Evolutionary conservation across 352 stramenopile genomes (phyloP).

Genomic region (Phytophthora lateralis): DNA sequence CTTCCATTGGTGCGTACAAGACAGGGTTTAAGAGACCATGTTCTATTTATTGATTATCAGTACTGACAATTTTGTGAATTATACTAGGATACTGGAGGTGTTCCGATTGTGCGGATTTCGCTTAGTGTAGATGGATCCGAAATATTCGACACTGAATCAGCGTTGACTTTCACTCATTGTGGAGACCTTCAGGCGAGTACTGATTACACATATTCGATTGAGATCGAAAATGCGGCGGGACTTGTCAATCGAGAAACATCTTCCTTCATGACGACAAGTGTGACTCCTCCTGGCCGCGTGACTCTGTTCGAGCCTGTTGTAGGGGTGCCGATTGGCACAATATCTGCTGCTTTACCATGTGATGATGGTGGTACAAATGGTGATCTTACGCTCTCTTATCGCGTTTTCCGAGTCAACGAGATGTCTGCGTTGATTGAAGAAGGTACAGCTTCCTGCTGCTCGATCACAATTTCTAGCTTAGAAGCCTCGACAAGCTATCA

Average conservation of each 20-base stretch:
- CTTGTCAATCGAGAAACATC: constrained; percentile 23
- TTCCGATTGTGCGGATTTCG: constrained; percentile 39
- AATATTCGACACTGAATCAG: constrained; percentile 30
- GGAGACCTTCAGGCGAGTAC: constrained; percentile 18
- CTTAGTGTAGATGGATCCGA: constrained; percentile 36
- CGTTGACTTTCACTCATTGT: constrained; percentile 44
- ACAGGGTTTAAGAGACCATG: neutral
- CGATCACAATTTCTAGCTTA: constrained; percentile 19
- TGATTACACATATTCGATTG: constrained; percentile 47
- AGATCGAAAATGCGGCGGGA: constrained; percentile 51
- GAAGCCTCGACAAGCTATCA: constrained; percentile 29
- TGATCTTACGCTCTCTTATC: constrained; percentile 4
- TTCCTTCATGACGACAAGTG: constrained; percentile 33
- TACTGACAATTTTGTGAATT: neutral
- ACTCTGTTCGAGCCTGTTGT: constrained; percentile 16
- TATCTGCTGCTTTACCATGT: constrained; percentile 34
- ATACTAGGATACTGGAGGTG: constrained; percentile 48
- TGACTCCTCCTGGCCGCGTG: constrained; percentile 16
- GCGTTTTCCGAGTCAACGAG: constrained; percentile 10
- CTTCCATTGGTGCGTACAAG: constrained; percentile 37
- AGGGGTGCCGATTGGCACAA: constrained; percentile 8
- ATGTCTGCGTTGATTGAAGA: constrained; percentile 29
- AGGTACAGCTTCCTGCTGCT: constrained; percentile 9
- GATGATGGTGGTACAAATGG: constrained; percentile 35
- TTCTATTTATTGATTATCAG: neutral